These are phyloP conservation scores for Spirogloea muscicola DNA, from an alignment of 139 green algal genomes.

Conservation along the genomic window DNA sequence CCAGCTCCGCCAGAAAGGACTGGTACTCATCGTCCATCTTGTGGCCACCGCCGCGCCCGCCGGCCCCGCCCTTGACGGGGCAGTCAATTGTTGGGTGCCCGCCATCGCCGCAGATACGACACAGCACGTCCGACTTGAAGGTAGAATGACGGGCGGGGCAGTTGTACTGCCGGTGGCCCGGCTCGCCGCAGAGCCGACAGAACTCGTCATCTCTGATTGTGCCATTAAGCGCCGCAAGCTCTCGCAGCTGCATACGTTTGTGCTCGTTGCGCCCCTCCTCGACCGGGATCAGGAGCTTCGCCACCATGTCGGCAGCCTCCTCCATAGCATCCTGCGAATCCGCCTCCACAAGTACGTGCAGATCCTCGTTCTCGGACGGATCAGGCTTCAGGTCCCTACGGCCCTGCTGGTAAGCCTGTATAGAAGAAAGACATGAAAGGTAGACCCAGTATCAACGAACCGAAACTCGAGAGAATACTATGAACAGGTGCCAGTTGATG, in stretches of 20 bases:
- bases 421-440: too few species aligned
- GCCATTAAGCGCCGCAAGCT: slow-evolving; percentile 92
- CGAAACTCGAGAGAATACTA: too few species aligned
- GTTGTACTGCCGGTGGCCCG: slow-evolving; percentile 60
- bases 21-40: slow-evolving; percentile 89
- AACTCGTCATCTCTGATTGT: slow-evolving; percentile 66
- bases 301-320: slow-evolving; percentile 69
- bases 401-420: too few species aligned
- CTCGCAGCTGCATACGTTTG: slow-evolving; percentile 85
- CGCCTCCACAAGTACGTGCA: slow-evolving; percentile 94
- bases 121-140: slow-evolving; percentile 38
- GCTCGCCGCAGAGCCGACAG: slow-evolving; percentile 66
- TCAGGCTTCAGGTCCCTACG: slow-evolving; percentile 57
- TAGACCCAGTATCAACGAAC: too few species aligned
- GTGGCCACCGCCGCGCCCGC: slow-evolving; percentile 52
- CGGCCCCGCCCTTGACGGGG: slow-evolving; percentile 56
- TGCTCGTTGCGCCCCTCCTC: slow-evolving; percentile 89
- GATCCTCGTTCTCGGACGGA: slow-evolving; percentile 91
- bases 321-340: slow-evolving; percentile 77
- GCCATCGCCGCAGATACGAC: slow-evolving; percentile 54
- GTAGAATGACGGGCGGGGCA: slow-evolving; percentile 52
- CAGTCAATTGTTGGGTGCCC: slow-evolving; percentile 55
- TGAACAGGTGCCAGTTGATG: too few species aligned
- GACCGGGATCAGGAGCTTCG: slow-evolving; percentile 75
- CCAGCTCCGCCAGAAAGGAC: slow-evolving; percentile 82